These are phyloP conservation scores for Trypanosoma mega DNA, from an alignment of 208 protist species.

Conservation along the genomic window DNA sequence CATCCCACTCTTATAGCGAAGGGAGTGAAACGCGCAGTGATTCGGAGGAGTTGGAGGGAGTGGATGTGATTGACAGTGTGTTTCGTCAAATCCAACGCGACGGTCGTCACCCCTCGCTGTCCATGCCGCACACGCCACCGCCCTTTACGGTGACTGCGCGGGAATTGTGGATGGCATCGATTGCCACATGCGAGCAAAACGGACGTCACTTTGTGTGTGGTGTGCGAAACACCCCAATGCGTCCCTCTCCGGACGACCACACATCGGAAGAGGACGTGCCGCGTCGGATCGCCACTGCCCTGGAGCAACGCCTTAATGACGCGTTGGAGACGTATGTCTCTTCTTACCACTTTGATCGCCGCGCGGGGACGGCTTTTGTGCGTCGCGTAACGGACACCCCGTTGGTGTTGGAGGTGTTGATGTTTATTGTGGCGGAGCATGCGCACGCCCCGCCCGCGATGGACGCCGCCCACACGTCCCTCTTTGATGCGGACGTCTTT, in stretches of 20 bases:
- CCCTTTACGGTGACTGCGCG: conserved; percentile 5
- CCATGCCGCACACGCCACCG: background rate
- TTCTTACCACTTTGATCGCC: conserved; percentile 13
- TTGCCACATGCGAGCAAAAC: conserved; percentile 9
- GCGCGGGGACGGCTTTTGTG: background rate
- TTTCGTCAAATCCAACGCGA: conserved; percentile 1
- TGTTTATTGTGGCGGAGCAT: conserved; percentile 3
- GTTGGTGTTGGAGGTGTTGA: conserved; percentile 6
- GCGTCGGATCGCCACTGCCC: background rate
- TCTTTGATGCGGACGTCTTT: conserved; percentile 7
- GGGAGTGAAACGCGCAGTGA: background rate
- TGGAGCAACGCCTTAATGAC: conserved; percentile 10
- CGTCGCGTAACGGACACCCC: too few relatives aligned
- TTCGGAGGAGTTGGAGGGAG: background rate
- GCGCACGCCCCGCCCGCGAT: background rate
- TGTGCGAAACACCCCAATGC: conserved; percentile 12
- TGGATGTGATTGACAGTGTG: conserved; percentile 7
- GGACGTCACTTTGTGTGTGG: conserved; percentile 22
- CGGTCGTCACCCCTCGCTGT: too few relatives aligned
- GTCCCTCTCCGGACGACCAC: background rate
- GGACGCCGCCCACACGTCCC: background rate
- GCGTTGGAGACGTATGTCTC: background rate
- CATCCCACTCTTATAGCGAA: background rate
- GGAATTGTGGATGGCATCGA: conserved; percentile 13
- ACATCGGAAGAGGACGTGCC: background rate